Evolutionary conservation across 1,284 basidiomycete species (phyloP), one percentile per base, ranked within the genome.

Genomic region (Ceratobasidium sp.): DNA sequence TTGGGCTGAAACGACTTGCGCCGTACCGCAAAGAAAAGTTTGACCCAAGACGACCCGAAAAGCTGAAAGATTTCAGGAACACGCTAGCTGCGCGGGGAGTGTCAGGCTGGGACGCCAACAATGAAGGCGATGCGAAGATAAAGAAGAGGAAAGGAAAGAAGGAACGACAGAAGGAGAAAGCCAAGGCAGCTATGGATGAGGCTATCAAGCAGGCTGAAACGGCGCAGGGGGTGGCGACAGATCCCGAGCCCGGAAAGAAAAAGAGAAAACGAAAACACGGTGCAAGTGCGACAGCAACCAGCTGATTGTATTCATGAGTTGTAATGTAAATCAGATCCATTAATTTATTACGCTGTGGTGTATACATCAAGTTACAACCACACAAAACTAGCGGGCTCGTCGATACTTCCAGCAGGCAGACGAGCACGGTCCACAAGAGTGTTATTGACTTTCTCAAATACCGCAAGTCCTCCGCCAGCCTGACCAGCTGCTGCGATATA

Each of bases 1-100:
- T 98, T 83, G 91, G 93, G 49, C 87, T 99, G 82, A 97, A 95
- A 87, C 94, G 94, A 84, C 89, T 96, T 79, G 97, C 97, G 28
- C 96, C 97, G 1, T 99, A 98, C 85, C 91, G 94, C n/a, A 84
- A 85, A 28, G 85, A 86, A 18, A 80, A 87, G 88, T 79, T 88
- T 87, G 83, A 84, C 56, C 83, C 84, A n/a, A 86, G 86, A 6
- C 60, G 72, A 81, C 83, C 39, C 83, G 85, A 58, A 82, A 89
- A 84, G 80, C 87, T 99, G 71, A 89, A 90, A 82, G 95, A 97
- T 78, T 87, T 98, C 76, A 92, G 93, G 82, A 84, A 87, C 20
- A 89, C 87, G 79, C 84, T 97, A 63, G 85, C 84, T 39, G 83
- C 80, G 20, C 83, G 88, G 49, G 83, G 83, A 69, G 88, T 88